Evolutionary conservation across 1,284 basidiomycete species (phyloP), one percentile per base, ranked within the genome.

Genomic region (Marasmius fiardii): DNA sequence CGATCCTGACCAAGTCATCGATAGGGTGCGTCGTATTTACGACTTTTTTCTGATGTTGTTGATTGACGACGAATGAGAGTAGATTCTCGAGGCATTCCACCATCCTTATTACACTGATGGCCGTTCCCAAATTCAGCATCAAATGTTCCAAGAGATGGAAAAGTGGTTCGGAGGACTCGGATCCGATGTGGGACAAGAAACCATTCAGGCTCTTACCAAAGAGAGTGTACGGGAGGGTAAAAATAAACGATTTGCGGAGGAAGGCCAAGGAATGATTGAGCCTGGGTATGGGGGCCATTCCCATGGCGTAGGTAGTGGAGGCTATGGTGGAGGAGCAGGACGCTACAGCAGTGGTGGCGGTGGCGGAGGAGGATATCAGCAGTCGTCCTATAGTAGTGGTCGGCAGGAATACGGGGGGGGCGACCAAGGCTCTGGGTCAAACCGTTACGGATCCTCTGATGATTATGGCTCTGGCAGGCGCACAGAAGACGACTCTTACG

Each of bases 61-160:
- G 11, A 18, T 31, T 33, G 16, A 21, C 21, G 26, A 33, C 28
- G 20, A 26, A 3, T 7, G 18, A 16, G 35, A 45, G 18, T 58
- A 84, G 79, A 79, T 87, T 55, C 74, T 88, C 3, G 78, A 86
- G 61, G 82, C 83, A 1, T 85, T 88, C 74, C 85, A 88, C 63
- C 86, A 88, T 62, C 86, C 86, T 2, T 85, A 83, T 66, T 88
- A 83, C 66, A 80, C 80, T 39, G 75, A 70, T 34, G 80, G 80
- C 1, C 68, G 66, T 45, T 85, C 82, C 11, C 68, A 75, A 39
- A 85, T 91, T 55, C 89, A 92, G 68, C 72, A 75, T 55, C 73
- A 77, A 48, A 89, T 89, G 86, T 81, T 81, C 63, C 75, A 81
- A 45, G 72, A 74, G 52, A 71, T 88, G 73, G 68, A 82, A 61